Conservation (phyloP, 2,329 filamentous ascomycete species). For the Colletotrichum sp. region DNA sequence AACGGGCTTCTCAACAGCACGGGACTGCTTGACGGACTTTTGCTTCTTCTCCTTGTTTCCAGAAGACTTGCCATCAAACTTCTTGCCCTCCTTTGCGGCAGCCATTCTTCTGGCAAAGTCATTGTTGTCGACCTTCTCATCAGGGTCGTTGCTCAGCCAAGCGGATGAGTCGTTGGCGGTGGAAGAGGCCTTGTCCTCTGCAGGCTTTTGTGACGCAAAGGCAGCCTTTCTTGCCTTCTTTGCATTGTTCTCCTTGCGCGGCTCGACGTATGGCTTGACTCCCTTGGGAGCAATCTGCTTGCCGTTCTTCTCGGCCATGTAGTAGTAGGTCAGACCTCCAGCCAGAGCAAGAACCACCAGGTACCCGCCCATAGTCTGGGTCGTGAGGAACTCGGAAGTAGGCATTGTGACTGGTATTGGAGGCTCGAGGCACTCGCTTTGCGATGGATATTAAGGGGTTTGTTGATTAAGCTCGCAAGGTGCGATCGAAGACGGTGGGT, state of each 20-base stretch:
- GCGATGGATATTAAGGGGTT: conserved; percentile 1
- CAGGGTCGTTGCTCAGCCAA: conserved; percentile 37
- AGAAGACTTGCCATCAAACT: conserved; percentile 58
- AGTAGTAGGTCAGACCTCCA: conserved; percentile 19
- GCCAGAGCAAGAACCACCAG: conserved; percentile 17
- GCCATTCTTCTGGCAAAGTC: conserved; percentile 80
- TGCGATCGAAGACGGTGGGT: not conserved
- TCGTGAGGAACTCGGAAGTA: conserved; percentile 18
- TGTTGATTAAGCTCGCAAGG: not conserved
- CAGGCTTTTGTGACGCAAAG: conserved; percentile 40
- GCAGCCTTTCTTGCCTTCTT: conserved; percentile 52
- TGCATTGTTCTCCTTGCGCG: conserved; percentile 45
- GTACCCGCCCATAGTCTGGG: conserved; percentile 21
- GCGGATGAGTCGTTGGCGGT: conserved; percentile 29
- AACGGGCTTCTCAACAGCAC: conserved; percentile 56
- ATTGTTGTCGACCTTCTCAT: conserved; percentile 70
- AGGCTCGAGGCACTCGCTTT: not conserved
- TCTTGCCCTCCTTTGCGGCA: conserved; percentile 72
- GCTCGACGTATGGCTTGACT: conserved; percentile 31
- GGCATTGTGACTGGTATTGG: conserved; percentile 22
- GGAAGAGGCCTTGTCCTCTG: conserved; percentile 35
- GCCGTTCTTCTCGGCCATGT: conserved; percentile 29
- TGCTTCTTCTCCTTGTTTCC: conserved; percentile 67
- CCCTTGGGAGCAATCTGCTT: conserved; percentile 30
- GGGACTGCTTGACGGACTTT: conserved; percentile 74